Percentiles rank a stretch among this genome's conserved stretches.
These are phyloP conservation scores for Saccharomycopsis lassenensis DNA, from an alignment of 805 yeast species.

Conservation along the genomic window DNA sequence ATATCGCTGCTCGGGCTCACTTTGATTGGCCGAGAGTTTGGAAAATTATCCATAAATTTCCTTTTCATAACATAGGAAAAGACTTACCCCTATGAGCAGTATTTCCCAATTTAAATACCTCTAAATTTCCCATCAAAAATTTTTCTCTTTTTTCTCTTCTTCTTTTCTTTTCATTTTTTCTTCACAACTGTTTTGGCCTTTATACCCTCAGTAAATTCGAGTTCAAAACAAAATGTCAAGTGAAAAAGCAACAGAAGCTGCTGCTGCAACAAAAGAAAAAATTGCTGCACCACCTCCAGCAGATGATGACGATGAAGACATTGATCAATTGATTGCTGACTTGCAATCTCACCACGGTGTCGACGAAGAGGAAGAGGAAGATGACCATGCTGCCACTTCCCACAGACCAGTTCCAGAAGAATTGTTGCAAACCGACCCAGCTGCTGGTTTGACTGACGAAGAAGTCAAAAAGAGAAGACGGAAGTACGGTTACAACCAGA, in stretches of 20 bases:
- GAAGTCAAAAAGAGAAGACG: constrained; percentile 78
- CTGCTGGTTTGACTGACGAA: constrained; percentile 63
- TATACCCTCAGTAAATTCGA: too few relatives aligned
- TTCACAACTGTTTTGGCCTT: too few relatives aligned
- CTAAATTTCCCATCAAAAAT: too few relatives aligned
- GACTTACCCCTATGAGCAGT: too few relatives aligned
- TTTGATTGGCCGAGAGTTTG: too few relatives aligned
- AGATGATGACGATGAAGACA: constrained; percentile 58
- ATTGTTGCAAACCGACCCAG: constrained; percentile 70
- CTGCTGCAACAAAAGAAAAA: constrained; percentile 41
- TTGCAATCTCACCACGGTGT: constrained; percentile 53
- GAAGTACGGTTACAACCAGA: constrained; percentile 83
- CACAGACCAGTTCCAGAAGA: constrained; percentile 81
- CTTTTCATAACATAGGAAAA: too few relatives aligned
- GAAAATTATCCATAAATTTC: too few relatives aligned
- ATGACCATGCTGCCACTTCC: constrained; percentile 39
- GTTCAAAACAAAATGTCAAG: constrained; percentile 10
- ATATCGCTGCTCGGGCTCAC: too few relatives aligned
- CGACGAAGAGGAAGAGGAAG: constrained; percentile 41
- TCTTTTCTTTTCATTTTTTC: too few relatives aligned
- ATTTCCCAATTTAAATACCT: too few relatives aligned
- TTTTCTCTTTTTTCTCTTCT: too few relatives aligned
- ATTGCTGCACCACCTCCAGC: constrained; percentile 42
- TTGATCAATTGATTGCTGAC: constrained; percentile 65
- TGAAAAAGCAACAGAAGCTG: constrained; percentile 10